Evolutionary conservation across 805 yeast genomes (phyloP), one percentile per base, ranked within the genome.

Genomic region (Kurtzmaniella cleridarum): DNA sequence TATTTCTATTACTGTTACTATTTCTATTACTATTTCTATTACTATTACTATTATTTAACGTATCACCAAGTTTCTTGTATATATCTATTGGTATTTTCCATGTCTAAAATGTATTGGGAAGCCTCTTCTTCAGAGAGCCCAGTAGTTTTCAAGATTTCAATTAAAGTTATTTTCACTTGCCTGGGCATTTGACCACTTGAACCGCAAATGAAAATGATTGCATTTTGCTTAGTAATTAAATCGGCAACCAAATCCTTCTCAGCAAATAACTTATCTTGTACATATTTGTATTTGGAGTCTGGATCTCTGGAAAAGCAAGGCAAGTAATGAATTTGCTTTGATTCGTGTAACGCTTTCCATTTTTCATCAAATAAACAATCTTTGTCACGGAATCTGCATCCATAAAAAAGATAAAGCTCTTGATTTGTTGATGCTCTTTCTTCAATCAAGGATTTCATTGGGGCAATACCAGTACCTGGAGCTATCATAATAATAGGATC

Each of bases 381-480:
- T 46, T 76, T 82, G 2, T 66, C 68, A 32, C 67, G 66, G 49
- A 59, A 69, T 41, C 98, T 65, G 59, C 83, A 83, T 2, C 98
- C 98, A 43, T 78, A 76, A 49, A 90, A 86, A 20, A 91, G 57
- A 32, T 71, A 62, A 30, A 83, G 51, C 1, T 59, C 55, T 20
- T 63, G 65, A 1, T 41, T 33, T 1, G 38, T 27, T 5, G 41
- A 40, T 14, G 58, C 41, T 2, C 58, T 49, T 1, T 66, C 51
- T 32, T 76, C 76, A 11, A 91, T 71, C 30, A 90, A 52, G 1
- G 86, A 74, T 51, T 87, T 76, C 74, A 91, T 79, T 2, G 98
- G 98, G 0, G 99, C 98, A 9, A 93, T 69, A 2, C 99, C 99
- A 0, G 98, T 95, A 3, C 98, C 99, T 0, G 98, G 95, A 1